Evolutionary conservation across 108 stramenopile genomes (phyloP), one percentile per base, ranked within the genome.

Genomic region (Fragilariopsis cylindrus): DNA sequence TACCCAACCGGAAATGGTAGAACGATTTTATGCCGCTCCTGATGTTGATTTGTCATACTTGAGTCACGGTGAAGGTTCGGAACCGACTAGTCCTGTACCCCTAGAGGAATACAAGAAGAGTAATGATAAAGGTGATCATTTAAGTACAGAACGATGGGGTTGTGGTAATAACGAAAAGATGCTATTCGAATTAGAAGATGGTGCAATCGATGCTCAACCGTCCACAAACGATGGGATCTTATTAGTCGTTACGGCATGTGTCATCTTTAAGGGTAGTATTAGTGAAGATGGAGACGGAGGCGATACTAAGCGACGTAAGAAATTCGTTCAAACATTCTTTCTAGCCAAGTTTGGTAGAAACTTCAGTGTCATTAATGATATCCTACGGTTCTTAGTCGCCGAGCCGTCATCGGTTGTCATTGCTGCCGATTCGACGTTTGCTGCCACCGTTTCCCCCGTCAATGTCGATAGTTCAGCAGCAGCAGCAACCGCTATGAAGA

Each of bases 151-250:
- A 45, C 30, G 72, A 54, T 76, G 76, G 69, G 82, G 78, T 42
- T 65, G 74, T 43, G 53, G 30, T 16, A 56, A 15, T 13, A 45
- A n/a, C n/a, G 67, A 72, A 46, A 69, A 19, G 11, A 69, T 73
- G 79, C 65, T 69, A 16, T 80, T 75, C 44, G 79, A 77, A 48
- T 75, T 80, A 41, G 85, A 83, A 57, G 60, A 85, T 67, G 93
- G 90, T 46, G 90, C 90, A 41, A 94, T 94, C 80, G 93, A 94
- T 84, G 90, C 90, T 4, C 93, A 94, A 75, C 81, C 87, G 46
- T 85, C 87, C 4, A 81, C 83, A 63, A 76, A 86, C 40, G 85
- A 87, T 2, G 91, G 89, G 11, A 86, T 92, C 60, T 74, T 94
- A 44, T 64, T 94, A 69, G 89, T 94, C 13, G 90, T 90, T 30